phyloP scores from a whole-genome alignment of 306 rosid species.

The Castanea crenata region DNA sequence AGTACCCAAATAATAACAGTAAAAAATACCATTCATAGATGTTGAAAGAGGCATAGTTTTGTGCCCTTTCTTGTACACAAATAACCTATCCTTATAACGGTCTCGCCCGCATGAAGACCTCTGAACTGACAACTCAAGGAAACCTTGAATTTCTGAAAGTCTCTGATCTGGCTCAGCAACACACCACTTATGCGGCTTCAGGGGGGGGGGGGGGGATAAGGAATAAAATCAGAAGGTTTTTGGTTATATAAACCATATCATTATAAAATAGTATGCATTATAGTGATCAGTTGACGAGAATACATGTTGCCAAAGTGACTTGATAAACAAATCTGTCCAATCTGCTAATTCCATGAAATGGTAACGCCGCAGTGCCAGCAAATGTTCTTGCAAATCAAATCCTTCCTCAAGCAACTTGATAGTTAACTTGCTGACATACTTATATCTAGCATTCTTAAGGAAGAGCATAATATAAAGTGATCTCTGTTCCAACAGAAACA shows the following conservation, averaged over 20 bases:
- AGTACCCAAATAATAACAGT: background rate
- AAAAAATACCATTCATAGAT: constrained; percentile 57
- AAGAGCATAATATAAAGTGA: constrained; percentile 26
- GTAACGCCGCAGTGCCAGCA: constrained; percentile 77
- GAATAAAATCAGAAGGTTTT: constrained; percentile 22
- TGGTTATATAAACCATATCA: background rate
- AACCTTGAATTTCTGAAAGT: constrained; percentile 85
- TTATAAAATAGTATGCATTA: constrained; percentile 21
- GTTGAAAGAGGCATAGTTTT: constrained; percentile 62
- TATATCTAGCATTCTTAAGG: constrained; percentile 71
- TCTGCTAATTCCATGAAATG: constrained; percentile 95
- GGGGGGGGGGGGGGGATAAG: constrained; percentile 23
- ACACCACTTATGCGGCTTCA: constrained; percentile 73
- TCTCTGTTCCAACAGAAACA: constrained; percentile 20
- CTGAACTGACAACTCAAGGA: constrained; percentile 85
- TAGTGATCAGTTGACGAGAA: constrained; percentile 23
- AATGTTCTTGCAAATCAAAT: constrained; percentile 84
- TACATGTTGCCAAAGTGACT: constrained; percentile 88
- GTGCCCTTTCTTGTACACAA: constrained; percentile 79
- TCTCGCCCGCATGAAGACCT: constrained; percentile 87
- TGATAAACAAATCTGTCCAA: constrained; percentile 95
- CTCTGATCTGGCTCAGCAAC: constrained; percentile 71
- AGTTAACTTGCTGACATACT: constrained; percentile 84
- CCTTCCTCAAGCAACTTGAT: constrained; percentile 85
- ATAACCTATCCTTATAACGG: constrained; percentile 68